Conservation (phyloP, 495 filamentous ascomycete genomes). For the Usnea hakonensis region DNA sequence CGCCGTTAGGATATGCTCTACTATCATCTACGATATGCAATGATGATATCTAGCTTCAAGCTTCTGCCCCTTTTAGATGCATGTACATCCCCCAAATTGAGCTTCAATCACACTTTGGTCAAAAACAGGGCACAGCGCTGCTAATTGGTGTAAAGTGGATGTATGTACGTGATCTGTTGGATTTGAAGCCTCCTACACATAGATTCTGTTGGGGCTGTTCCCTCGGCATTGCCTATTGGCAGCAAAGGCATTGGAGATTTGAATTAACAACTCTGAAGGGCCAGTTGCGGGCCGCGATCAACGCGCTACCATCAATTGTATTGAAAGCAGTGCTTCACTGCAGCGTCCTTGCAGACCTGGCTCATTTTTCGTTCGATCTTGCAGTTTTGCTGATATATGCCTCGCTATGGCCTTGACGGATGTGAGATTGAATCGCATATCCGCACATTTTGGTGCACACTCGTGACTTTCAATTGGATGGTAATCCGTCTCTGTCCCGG, state of each 20-base stretch:
- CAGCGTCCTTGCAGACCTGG: not conserved
- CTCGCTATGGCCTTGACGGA: not conserved
- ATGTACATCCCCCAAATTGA: not conserved
- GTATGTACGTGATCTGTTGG: not conserved
- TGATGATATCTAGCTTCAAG: too few relatives aligned
- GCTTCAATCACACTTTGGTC: not conserved
- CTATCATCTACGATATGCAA: too few relatives aligned
- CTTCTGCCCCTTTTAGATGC: too few relatives aligned
- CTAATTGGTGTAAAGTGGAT: not conserved
- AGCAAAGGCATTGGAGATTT: not conserved
- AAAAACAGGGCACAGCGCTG: not conserved
- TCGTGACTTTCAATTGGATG: not conserved
- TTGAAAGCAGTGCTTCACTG: not conserved
- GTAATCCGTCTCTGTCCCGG: not conserved
- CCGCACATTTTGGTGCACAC: not conserved
- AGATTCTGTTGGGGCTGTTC: not conserved
- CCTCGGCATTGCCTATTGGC: not conserved
- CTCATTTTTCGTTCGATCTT: not conserved
- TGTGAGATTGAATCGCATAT: not conserved
- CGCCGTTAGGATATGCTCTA: too few relatives aligned
- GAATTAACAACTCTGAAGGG: not conserved
- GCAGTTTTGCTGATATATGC: not conserved
- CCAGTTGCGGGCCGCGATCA: too few relatives aligned
- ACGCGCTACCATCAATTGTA: too few relatives aligned
- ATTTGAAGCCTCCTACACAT: not conserved